Evolutionary conservation across 805 yeast genomes (phyloP), one percentile per base, ranked within the genome.

Genomic region (Ogataea wickerhamii): DNA sequence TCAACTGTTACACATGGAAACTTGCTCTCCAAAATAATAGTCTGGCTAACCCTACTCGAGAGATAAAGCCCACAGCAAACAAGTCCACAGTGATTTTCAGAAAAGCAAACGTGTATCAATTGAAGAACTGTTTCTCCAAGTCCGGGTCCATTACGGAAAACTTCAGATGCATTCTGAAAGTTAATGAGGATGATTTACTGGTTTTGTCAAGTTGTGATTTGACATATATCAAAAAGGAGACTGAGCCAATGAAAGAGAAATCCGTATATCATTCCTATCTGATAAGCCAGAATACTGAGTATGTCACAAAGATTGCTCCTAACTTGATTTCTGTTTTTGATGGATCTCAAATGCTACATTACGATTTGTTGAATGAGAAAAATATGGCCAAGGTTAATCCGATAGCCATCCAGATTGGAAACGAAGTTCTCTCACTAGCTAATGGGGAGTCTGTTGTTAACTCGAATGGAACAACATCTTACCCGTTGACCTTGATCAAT

Each of bases 401-500:
- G 2, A 51, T 63, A 17, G 34, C 38, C 13, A 52, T 63, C 14
- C 58, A 55, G 25, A 52, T 58, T 5, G 66, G 65, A 14, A 57
- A 60, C 44, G 64, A 61, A 28, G 45, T 49, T 8, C 39, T 28
- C 23, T 28, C 23, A 6, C 4, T 21, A 6, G 28, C 18, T 12
- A 18, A 34, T 17, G 28, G 21, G 13, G 35, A 31, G 19, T 43
- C 37, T 17, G 32, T 42, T 11, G 47, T 60, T 3, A 49, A 60
- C 18, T 51, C 58, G 25, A 55, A 55, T 27, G 64, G 64, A 3
- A 52, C 64, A 40, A 39, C 69, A 21, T 61, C 71, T n/a, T 75
- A 74, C 49, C 81, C 81, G 0, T 54, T 75, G 17, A 67, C 74
- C 4, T 58, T 71, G 23, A 58, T 73, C 24, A 45, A 61, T n/a